Conservation (phyloP, 2,329 filamentous ascomycete genomes). For the Xylariaceae sp. region DNA sequence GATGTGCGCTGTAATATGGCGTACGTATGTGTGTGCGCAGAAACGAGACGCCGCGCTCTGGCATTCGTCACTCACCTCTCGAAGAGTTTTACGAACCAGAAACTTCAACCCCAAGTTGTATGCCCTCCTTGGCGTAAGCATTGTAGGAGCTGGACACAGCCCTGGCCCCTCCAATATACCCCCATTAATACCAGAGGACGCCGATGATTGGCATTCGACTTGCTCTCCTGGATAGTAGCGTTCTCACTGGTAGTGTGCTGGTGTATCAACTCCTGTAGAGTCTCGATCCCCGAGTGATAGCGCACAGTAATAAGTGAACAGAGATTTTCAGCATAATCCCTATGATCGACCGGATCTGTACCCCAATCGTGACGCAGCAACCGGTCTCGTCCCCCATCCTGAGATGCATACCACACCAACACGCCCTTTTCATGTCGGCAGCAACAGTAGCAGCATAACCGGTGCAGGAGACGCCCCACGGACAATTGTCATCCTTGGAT, state of each 20-base stretch:
- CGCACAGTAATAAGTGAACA: no score
- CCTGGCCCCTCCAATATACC: slow-evolving; percentile 9
- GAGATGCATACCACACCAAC: slow-evolving; percentile 9
- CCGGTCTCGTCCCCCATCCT: slow-evolving; percentile 5
- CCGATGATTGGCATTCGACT: slow-evolving; percentile 14
- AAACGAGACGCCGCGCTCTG: background rate
- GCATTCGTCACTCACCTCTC: background rate
- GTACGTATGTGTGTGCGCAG: background rate
- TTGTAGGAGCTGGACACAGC: background rate
- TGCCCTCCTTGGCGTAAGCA: background rate
- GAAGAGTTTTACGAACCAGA: slow-evolving; percentile 21
- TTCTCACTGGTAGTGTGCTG: background rate
- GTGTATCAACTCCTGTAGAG: no score
- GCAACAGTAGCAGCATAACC: slow-evolving; percentile 8
- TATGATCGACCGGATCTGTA: background rate
- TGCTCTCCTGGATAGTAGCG: background rate
- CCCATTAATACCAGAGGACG: slow-evolving; percentile 21
- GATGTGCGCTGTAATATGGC: background rate
- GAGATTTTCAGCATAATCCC: no score
- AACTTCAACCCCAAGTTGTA: slow-evolving; percentile 28
- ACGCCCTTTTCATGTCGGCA: slow-evolving; percentile 13
- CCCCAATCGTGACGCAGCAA: slow-evolving; percentile 10
- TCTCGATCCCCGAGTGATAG: no score
- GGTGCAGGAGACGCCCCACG: background rate
- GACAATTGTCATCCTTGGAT: background rate